Evolutionary conservation across 495 filamentous ascomycete species (phyloP).

Genomic region (Neurospora sp.): DNA sequence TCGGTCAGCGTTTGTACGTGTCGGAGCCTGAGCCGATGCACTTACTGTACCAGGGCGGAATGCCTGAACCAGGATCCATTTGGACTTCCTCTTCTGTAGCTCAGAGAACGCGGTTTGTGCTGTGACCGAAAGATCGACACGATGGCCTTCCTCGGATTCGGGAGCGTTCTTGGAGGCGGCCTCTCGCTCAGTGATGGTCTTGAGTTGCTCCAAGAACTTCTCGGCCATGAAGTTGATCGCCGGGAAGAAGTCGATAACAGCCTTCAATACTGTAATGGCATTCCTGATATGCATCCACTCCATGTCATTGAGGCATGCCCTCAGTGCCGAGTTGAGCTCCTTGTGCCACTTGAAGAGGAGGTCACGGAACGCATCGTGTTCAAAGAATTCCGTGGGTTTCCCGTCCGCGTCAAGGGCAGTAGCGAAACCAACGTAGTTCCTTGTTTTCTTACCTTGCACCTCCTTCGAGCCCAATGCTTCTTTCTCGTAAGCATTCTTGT

Average conservation of each 20-base stretch:
- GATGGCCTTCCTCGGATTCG: slow-evolving; percentile 52
- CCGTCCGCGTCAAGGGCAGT: slow-evolving; percentile 53
- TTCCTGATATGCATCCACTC: slow-evolving; percentile 99
- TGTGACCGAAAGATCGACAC: slow-evolving; percentile 83
- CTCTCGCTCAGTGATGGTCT: slow-evolving; percentile 64
- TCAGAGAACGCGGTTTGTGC: slow-evolving; percentile 78
- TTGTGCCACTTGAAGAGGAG: slow-evolving; percentile 86
- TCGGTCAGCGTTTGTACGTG: slow-evolving; percentile 12
- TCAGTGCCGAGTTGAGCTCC: slow-evolving; percentile 61
- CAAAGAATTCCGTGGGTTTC: slow-evolving; percentile 55
- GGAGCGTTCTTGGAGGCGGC: slow-evolving; percentile 46
- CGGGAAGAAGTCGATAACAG: slow-evolving; percentile 70
- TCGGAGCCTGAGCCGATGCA: slow-evolving; percentile 21
- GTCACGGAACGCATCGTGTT: slow-evolving; percentile 78
- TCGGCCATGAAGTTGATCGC: slow-evolving; percentile 79
- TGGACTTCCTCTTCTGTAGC: slow-evolving; percentile 64
- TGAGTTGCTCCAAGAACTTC: slow-evolving; percentile 57
- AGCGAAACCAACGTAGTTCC: slow-evolving; percentile 43
- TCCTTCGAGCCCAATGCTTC: slow-evolving; percentile 50
- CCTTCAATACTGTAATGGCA: slow-evolving; percentile 82
- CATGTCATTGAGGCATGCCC: slow-evolving; percentile 61
- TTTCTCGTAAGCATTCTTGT: slow-evolving; percentile 65
- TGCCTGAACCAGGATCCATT: slow-evolving; percentile 79
- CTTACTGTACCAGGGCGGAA: slow-evolving; percentile 49
- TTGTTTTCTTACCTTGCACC: slow-evolving; percentile 25